A percentile compares a stretch with the other conserved stretches of the same genome.
Conservation (phyloP, 140 eudicot species). For the Flaveria floridana region DNA sequence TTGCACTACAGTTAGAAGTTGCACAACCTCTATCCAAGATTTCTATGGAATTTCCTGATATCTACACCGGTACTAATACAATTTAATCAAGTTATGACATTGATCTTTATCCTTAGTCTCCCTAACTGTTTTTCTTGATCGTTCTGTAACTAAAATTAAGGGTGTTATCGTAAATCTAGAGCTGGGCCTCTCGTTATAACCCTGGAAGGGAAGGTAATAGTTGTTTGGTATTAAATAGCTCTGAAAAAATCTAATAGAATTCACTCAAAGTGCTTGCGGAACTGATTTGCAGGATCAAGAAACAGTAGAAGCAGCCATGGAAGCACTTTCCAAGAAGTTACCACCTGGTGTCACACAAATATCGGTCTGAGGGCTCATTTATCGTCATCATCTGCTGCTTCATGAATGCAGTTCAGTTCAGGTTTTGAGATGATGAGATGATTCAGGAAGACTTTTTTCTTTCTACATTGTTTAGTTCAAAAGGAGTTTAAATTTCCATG, state of each 20-base stretch:
- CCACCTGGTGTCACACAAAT: conserved; percentile 28
- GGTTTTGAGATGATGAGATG: conserved; percentile 25
- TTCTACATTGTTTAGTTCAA: neutral
- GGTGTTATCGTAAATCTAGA: conserved; percentile 71
- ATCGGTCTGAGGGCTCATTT: conserved; percentile 27
- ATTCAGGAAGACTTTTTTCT: conserved; percentile 13
- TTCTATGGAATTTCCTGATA: conserved; percentile 67
- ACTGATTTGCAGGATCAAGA: conserved; percentile 57
- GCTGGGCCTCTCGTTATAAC: conserved; percentile 61
- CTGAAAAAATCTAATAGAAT: conserved; percentile 1
- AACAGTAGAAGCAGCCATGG: conserved; percentile 57
- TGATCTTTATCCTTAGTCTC: conserved; percentile 7
- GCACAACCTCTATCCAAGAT: conserved; percentile 82
- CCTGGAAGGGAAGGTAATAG: conserved; percentile 70
- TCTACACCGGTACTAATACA: conserved; percentile 56
- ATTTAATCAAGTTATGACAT: neutral
- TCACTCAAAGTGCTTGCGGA: conserved; percentile 8
- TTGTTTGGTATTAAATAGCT: neutral
- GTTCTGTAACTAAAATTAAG: conserved; percentile 30
- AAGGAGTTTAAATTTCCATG: conserved; percentile 7
- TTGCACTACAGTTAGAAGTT: conserved; percentile 58
- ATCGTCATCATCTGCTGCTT: conserved; percentile 25
- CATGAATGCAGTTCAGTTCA: conserved; percentile 18
- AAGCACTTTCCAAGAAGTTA: conserved; percentile 58
- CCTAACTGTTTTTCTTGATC: conserved; percentile 26